Conservation (phyloP, 176 grass and related monocot genomes). For the Alloteropsis semialata region DNA sequence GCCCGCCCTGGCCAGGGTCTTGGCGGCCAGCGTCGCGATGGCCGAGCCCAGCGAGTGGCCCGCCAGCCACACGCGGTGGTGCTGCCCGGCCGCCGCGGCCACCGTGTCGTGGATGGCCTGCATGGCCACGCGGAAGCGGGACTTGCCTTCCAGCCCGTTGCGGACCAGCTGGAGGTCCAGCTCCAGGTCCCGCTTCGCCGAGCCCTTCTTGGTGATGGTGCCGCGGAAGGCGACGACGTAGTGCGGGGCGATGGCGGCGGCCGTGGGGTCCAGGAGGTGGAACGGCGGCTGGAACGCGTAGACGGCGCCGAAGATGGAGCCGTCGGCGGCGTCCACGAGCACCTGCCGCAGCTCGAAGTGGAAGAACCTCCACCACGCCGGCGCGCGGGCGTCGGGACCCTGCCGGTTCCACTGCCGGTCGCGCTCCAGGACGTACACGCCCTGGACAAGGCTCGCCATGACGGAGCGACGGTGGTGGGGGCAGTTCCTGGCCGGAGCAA, state of each 20-base stretch:
- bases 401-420: constrained; percentile 44
- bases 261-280: background rate
- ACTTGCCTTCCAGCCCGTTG: constrained; percentile 46
- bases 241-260: constrained; percentile 27
- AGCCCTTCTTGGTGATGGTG: constrained; percentile 51
- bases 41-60: constrained; percentile 70
- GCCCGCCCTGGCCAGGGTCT: constrained; percentile 49
- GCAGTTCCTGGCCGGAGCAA: constrained; percentile 46
- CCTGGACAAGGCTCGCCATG: constrained; percentile 54
- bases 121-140: constrained; percentile 39
- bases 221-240: constrained; percentile 70
- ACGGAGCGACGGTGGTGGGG: constrained; percentile 50
- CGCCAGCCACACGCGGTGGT: constrained; percentile 48
- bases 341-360: constrained; percentile 43
- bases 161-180: constrained; percentile 49
- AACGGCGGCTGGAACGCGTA: constrained; percentile 42
- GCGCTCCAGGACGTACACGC: constrained; percentile 57
- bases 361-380: constrained; percentile 60
- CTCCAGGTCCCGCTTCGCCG: constrained; percentile 32
- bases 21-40: constrained; percentile 54
- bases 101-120: constrained; percentile 27
- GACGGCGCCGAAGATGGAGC: constrained; percentile 60
- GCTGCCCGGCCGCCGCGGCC: background rate
- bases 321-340: constrained; percentile 57
- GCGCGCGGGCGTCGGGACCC: constrained; percentile 35